phyloP scores from a whole-genome alignment of 2,329 filamentous ascomycete species.

The Pestalotiopsis sp. region DNA sequence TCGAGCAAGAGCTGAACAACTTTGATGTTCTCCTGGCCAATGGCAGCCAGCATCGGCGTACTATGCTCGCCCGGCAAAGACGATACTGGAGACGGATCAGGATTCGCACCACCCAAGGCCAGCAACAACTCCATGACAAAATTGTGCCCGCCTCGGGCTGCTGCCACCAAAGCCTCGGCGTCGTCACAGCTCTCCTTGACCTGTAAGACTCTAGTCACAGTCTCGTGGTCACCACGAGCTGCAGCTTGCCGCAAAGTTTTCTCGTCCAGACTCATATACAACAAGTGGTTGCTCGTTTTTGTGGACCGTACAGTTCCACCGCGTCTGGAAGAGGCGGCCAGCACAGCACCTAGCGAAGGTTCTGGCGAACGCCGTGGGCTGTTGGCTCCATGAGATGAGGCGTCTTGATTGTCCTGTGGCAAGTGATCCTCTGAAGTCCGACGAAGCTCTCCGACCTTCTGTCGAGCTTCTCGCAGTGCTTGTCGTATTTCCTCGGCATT shows the following conservation, averaged over 20 bases:
- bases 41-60: conserved; percentile 91
- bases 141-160: conserved; percentile 88
- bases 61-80: conserved; percentile 68
- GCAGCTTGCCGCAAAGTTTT: conserved; percentile 62
- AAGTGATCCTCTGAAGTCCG: conserved; percentile 61
- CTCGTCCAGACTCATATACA: conserved; percentile 64
- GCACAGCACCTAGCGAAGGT: conserved; percentile 30
- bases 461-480: conserved; percentile 61
- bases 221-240: conserved; percentile 61
- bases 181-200: conserved; percentile 67
- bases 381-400: conserved; percentile 56
- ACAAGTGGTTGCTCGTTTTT: conserved; percentile 63
- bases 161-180: conserved; percentile 84
- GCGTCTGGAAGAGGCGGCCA: conserved; percentile 43
- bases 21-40: conserved; percentile 83
- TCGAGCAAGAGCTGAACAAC: conserved; percentile 79
- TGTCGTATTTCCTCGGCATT: conserved; percentile 78
- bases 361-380: conserved; percentile 60
- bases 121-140: conserved; percentile 79
- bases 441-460: conserved; percentile 53
- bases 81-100: conserved; percentile 67
- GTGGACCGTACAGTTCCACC: conserved; percentile 57
- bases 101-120: conserved; percentile 64
- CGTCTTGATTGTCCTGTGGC: conserved; percentile 46
- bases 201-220: conserved; percentile 60